Conservation (phyloP, 1,284 basidiomycete species). For the Sanguinoderma infundibulare region DNA sequence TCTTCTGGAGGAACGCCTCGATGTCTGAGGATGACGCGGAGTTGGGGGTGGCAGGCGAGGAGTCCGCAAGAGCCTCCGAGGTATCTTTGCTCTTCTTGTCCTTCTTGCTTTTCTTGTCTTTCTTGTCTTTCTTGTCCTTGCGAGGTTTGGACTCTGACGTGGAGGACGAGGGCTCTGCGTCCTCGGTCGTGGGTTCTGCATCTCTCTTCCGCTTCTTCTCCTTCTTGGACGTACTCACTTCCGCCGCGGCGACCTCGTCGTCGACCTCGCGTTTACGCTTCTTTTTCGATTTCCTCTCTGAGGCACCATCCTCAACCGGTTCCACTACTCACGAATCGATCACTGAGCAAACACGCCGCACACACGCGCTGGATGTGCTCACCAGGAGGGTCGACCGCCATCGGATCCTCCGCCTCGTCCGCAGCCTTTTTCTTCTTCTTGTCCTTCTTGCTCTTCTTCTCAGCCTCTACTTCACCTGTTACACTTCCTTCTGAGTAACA, state of each 20-base stretch:
- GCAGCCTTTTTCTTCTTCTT: slow-evolving; percentile 22
- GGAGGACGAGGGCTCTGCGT: slow-evolving; percentile 2
- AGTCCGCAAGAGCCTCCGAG: neutral
- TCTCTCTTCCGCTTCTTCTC: slow-evolving; percentile 30
- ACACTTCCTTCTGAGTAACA: neutral
- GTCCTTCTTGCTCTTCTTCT: slow-evolving; percentile 30
- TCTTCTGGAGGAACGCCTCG: slow-evolving; percentile 68
- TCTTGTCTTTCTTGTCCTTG: slow-evolving; percentile 33
- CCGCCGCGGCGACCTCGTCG: slow-evolving; percentile 5
- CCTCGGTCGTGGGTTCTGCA: slow-evolving; percentile 2
- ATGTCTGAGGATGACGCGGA: slow-evolving; percentile 46
- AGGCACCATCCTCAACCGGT: slow-evolving; percentile 18
- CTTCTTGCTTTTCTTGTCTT: slow-evolving; percentile 28
- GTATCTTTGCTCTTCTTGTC: slow-evolving; percentile 22
- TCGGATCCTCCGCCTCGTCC: slow-evolving; percentile 10
- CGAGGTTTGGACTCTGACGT: slow-evolving; percentile 25
- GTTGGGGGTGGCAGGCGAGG: slow-evolving; percentile 18
- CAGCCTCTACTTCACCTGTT: slow-evolving; percentile 12
- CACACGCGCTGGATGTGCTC: neutral
- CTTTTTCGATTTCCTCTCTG: slow-evolving; percentile 32
- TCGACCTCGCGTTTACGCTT: slow-evolving; percentile 34
- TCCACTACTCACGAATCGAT: neutral
- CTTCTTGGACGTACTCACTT: slow-evolving; percentile 23
- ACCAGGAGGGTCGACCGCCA: slow-evolving; percentile 23
- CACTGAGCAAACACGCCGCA: neutral